Evolutionary conservation across 176 grass and related monocot species (phyloP).

Genomic region (Pontederia paniculata): DNA sequence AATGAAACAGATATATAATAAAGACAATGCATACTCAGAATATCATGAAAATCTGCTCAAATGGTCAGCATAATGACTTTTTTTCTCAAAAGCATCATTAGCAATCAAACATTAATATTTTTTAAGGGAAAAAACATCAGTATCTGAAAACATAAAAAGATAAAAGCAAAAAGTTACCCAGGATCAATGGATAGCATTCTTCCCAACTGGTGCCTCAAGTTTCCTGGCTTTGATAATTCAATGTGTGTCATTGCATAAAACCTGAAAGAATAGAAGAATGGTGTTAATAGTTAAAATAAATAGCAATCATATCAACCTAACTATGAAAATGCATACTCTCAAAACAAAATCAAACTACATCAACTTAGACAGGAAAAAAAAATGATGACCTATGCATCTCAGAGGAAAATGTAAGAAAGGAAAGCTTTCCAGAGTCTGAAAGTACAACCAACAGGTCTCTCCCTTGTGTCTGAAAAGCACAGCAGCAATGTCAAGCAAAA

Average conservation of each 20-base stretch:
- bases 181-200: conserved; percentile 80
- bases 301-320: conserved; percentile 12
- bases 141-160: neutral
- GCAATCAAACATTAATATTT: no score
- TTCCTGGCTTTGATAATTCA: conserved; percentile 92
- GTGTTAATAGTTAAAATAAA: conserved; percentile 16
- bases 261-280: conserved; percentile 39
- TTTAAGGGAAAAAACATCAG: neutral
- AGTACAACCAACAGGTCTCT: conserved; percentile 85
- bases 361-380: neutral
- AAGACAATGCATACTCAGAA: no score
- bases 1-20: no score
- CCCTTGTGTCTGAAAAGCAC: conserved; percentile 48
- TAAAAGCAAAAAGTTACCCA: conserved; percentile 43
- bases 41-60: no score
- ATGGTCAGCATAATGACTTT: no score
- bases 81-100: no score
- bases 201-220: conserved; percentile 63
- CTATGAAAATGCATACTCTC: neutral
- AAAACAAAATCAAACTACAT: conserved; percentile 2
- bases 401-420: conserved; percentile 75
- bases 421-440: conserved; percentile 97
- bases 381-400: conserved; percentile 86
- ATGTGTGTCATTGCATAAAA: conserved; percentile 66
- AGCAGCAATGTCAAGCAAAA: conserved; percentile 9